Evolutionary conservation across 2,329 filamentous ascomycete species (phyloP).

Genomic region (Didymella pinodella): DNA sequence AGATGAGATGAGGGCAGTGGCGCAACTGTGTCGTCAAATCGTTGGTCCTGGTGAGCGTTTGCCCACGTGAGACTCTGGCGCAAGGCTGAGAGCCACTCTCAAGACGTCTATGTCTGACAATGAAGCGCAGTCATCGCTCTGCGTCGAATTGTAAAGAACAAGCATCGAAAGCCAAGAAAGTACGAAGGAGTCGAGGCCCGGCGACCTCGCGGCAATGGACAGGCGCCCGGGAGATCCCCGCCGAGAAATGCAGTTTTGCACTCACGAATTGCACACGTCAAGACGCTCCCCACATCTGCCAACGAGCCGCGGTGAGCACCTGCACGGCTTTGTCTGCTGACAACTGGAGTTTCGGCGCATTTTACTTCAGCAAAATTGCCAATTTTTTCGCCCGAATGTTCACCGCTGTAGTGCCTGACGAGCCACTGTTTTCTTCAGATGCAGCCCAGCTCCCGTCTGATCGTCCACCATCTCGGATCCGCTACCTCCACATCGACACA

Average conservation of each 20-base stretch:
- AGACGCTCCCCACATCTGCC: neutral
- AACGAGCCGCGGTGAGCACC: neutral
- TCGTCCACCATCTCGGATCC: neutral
- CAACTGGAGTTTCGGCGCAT: neutral
- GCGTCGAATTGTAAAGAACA: neutral
- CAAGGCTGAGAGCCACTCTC: neutral
- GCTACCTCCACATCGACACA: conserved; percentile 7
- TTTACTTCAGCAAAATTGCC: neutral
- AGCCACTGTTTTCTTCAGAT: neutral
- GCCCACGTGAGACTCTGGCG: neutral
- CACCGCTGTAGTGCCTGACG: neutral
- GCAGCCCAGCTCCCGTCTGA: neutral
- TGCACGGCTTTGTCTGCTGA: neutral
- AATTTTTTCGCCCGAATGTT: neutral
- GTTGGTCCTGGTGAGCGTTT: neutral
- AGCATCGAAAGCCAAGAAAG: conserved; percentile 4
- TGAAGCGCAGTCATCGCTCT: neutral
- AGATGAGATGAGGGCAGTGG: neutral
- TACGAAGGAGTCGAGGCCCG: conserved; percentile 8
- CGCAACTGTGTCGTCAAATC: neutral
- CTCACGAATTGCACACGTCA: conserved; percentile 3
- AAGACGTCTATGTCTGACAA: neutral
- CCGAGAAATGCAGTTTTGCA: conserved; percentile 7
- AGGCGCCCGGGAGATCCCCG: neutral
- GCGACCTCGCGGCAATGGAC: neutral